Evolutionary conservation across 2,329 filamentous ascomycete species (phyloP).

Genomic region (Fusarium bulbicola): DNA sequence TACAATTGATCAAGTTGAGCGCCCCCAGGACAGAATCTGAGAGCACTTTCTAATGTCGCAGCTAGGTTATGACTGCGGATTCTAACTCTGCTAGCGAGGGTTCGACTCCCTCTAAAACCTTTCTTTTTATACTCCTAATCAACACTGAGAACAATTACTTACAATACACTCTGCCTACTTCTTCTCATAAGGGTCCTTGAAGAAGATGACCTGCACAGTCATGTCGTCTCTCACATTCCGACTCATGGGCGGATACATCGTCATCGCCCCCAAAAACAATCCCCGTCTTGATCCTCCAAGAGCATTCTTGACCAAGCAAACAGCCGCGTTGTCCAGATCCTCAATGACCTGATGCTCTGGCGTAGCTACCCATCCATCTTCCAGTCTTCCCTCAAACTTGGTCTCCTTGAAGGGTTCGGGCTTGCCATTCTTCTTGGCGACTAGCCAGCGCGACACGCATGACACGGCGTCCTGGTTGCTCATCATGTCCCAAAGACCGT

Average conservation of each 20-base stretch:
- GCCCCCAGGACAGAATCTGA: background rate
- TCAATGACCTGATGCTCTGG: conserved; percentile 74
- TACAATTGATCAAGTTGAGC: no score
- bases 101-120: background rate
- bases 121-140: background rate
- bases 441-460: conserved; percentile 65
- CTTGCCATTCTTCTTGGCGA: conserved; percentile 39
- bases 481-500: conserved; percentile 73
- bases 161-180: conserved; percentile 65
- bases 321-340: conserved; percentile 79
- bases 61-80: background rate
- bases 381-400: conserved; percentile 25
- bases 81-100: background rate
- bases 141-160: background rate
- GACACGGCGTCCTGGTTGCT: conserved; percentile 65
- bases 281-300: conserved; percentile 79
- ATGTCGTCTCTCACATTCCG: conserved; percentile 75
- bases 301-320: conserved; percentile 82
- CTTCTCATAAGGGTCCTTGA: conserved; percentile 61
- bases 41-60: background rate
- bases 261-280: conserved; percentile 77
- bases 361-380: conserved; percentile 40
- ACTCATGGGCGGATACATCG: conserved; percentile 75
- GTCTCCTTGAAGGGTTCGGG: conserved; percentile 37
- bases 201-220: conserved; percentile 85